These are phyloP conservation scores for Syncephalastrum sp. DNA, from an alignment of 371 early-diverging fungal species.

Conservation along the genomic window DNA sequence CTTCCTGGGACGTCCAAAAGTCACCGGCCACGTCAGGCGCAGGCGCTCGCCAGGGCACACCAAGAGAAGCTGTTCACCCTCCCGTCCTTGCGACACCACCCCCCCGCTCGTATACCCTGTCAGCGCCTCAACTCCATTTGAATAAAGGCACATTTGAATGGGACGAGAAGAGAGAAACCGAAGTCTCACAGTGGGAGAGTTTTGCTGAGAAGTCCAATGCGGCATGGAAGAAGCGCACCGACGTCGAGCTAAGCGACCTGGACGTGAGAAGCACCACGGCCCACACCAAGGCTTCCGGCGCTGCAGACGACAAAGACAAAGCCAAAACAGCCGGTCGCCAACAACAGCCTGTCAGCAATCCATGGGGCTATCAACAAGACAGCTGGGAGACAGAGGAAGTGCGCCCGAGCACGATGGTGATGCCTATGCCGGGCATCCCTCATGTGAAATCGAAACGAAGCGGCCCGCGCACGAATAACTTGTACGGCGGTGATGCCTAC, in stretches of 20 bases:
- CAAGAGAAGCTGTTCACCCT: too few species aligned
- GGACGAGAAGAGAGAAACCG: background rate
- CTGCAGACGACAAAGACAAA: background rate
- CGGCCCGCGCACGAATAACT: conserved; percentile 25
- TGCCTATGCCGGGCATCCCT: conserved; percentile 28
- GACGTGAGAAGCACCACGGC: too few species aligned
- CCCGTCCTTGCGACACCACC: too few species aligned
- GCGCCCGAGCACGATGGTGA: conserved; percentile 30
- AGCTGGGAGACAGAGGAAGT: conserved; percentile 25
- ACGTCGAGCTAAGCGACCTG: conserved; percentile 9
- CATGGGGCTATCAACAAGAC: conserved; percentile 7
- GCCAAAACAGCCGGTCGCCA: background rate
- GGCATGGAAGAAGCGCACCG: conserved; percentile 22
- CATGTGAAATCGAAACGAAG: conserved; percentile 15
- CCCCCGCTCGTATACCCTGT: too few species aligned
- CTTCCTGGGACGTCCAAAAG: conserved; percentile 1
- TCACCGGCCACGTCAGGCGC: background rate
- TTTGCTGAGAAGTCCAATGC: conserved; percentile 16
- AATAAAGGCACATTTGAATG: conserved; percentile 21
- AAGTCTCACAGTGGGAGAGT: conserved; percentile 12
- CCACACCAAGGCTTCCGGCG: background rate
- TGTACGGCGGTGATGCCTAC: conserved; percentile 9
- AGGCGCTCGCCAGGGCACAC: too few species aligned
- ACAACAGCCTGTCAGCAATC: background rate
- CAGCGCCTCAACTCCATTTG: too few species aligned